Conservation (phyloP, 1,284 basidiomycete genomes). For the Termitomyces sp. region DNA sequence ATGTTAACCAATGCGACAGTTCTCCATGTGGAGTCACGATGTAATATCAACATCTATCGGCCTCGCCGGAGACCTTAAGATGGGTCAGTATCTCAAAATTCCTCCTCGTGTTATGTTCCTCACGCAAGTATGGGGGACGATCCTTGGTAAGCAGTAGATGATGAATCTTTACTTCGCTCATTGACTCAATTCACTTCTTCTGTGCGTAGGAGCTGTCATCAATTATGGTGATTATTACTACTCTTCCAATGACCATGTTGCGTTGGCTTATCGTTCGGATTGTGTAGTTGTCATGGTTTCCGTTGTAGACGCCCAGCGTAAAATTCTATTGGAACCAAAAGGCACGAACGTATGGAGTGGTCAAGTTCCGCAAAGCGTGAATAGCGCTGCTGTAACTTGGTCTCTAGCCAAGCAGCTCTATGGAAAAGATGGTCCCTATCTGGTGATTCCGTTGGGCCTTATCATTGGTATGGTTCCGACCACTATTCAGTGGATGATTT, state of each 20-base stretch:
- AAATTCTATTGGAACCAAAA: slow-evolving; percentile 44
- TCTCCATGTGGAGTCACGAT: slow-evolving; percentile 63
- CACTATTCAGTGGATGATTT: slow-evolving; percentile 47
- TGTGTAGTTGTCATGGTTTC: slow-evolving; percentile 54
- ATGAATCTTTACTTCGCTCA: not conserved
- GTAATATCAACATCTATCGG: slow-evolving; percentile 48
- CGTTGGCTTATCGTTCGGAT: not conserved
- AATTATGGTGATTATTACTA: slow-evolving; percentile 29
- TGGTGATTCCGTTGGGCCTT: slow-evolving; percentile 48
- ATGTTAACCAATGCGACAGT: slow-evolving; percentile 30
- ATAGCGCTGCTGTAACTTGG: slow-evolving; percentile 44
- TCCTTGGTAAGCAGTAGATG: slow-evolving; percentile 39
- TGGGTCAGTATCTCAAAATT: slow-evolving; percentile 75
- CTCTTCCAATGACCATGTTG: not conserved
- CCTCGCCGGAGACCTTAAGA: slow-evolving; percentile 58
- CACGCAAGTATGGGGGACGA: slow-evolving; percentile 62
- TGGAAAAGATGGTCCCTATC: slow-evolving; percentile 46
- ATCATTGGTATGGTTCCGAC: slow-evolving; percentile 50
- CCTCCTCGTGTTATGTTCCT: slow-evolving; percentile 68
- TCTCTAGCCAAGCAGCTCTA: slow-evolving; percentile 50
- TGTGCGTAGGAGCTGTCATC: slow-evolving; percentile 31
- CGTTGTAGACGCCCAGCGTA: slow-evolving; percentile 47
- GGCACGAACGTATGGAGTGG: slow-evolving; percentile 62
- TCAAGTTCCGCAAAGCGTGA: slow-evolving; percentile 45
- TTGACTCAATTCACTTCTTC: not conserved